Evolutionary conservation across 805 yeast genomes (phyloP).

Genomic region (Starmerella vaccinii): DNA sequence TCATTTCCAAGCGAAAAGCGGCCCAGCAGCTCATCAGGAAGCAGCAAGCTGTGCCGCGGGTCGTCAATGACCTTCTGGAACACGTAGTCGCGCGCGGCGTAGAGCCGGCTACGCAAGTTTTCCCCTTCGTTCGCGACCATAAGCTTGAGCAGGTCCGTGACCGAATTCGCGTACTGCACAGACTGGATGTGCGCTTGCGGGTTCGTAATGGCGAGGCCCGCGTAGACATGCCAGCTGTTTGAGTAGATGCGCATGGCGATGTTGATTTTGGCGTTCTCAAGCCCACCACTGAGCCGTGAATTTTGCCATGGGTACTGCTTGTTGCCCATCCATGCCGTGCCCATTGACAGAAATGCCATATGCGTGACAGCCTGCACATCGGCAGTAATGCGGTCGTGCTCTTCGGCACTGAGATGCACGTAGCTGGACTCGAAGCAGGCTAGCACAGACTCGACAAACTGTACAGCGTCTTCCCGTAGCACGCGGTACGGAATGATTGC

Average conservation of each 20-base stretch:
- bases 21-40: constrained; percentile 72
- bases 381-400: constrained; percentile 92
- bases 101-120: constrained; percentile 49
- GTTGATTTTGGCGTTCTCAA: constrained; percentile 92
- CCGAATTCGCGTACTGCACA: constrained; percentile 75
- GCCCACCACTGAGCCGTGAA: constrained; percentile 79
- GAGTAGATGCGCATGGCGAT: constrained; percentile 83
- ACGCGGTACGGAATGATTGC: constrained; percentile 75
- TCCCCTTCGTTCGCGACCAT: constrained; percentile 61
- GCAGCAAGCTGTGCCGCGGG: constrained; percentile 46
- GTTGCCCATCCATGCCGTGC: constrained; percentile 80
- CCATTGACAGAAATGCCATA: constrained; percentile 95
- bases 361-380: constrained; percentile 98
- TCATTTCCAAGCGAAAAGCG: constrained; percentile 65
- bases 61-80: constrained; percentile 50
- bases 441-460: constrained; percentile 53
- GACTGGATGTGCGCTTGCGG: constrained; percentile 91
- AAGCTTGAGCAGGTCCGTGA: constrained; percentile 69
- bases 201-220: constrained; percentile 91
- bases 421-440: constrained; percentile 66
- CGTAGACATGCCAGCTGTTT: constrained; percentile 96
- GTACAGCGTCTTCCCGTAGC: constrained; percentile 38
- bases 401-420: constrained; percentile 69
- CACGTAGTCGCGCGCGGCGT: constrained; percentile 60
- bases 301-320: constrained; percentile 85